Evolutionary conservation across 1,284 basidiomycete genomes (phyloP).

Genomic region (Neonothopanus nambi): DNA sequence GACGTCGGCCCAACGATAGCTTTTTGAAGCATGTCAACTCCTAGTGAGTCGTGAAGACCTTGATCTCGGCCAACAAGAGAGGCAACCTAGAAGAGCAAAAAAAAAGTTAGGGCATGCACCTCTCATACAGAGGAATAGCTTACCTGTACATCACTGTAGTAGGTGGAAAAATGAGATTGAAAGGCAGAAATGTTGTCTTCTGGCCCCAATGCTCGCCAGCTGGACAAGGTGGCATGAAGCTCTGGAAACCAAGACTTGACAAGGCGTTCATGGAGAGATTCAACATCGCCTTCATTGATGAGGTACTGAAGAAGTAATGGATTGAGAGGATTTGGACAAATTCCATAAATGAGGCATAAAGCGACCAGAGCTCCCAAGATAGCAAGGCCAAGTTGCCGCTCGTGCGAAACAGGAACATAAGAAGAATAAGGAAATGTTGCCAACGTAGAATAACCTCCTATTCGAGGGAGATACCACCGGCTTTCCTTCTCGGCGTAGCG

Average conservation of each 20-base stretch:
- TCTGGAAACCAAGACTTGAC: neutral
- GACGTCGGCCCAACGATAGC: neutral
- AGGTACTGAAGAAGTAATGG: neutral
- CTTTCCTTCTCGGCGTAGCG: neutral
- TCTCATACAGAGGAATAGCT: no score
- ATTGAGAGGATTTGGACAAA: neutral
- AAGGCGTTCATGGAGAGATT: neutral
- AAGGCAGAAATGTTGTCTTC: neutral
- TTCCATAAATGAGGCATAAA: neutral
- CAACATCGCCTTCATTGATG: neutral
- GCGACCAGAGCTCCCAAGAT: neutral
- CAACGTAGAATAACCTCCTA: neutral
- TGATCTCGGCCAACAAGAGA: neutral
- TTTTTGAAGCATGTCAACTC: neutral
- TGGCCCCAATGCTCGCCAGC: neutral
- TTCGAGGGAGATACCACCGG: neutral
- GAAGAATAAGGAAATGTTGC: neutral
- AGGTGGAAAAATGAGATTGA: neutral
- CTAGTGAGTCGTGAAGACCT: neutral
- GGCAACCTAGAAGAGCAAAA: no score
- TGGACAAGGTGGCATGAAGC: neutral
- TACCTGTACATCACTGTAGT: neutral
- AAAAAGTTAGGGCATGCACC: no score
- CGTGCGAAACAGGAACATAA: neutral
- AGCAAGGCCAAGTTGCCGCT: neutral